phyloP scores from a whole-genome alignment of 192 early-diverging fungal species.

The Coemansia sp. region DNA sequence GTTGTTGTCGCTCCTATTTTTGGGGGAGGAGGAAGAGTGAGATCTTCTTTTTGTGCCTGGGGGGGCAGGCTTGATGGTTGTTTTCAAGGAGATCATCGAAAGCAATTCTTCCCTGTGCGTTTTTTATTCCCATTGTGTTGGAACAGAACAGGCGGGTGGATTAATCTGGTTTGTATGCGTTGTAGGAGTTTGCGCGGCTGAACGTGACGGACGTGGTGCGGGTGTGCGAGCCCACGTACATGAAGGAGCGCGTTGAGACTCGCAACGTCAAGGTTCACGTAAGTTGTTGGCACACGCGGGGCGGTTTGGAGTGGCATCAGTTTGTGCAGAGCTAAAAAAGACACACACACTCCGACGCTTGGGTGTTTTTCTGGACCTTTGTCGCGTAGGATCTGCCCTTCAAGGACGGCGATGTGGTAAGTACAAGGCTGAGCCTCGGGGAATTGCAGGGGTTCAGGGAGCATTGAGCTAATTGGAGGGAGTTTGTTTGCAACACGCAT shows the following conservation, averaged over 20 bases:
- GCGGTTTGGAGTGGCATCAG: no score
- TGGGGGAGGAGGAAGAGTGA: not conserved
- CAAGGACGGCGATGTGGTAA: constrained; percentile 77
- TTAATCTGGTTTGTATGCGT: not conserved
- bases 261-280: constrained; percentile 70
- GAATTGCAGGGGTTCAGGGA: no score
- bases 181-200: constrained; percentile 62
- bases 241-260: constrained; percentile 53
- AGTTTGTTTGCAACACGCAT: not conserved
- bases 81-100: not conserved
- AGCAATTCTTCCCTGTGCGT: not conserved
- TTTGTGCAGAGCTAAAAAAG: no score
- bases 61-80: not conserved
- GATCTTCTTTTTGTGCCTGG: not conserved
- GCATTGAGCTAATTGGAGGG: no score
- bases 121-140: not conserved
- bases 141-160: not conserved
- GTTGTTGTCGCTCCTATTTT: no score
- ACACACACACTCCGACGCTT: no score
- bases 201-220: constrained; percentile 85
- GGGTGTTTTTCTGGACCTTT: not conserved
- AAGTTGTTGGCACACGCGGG: constrained; percentile 3
- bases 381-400: constrained; percentile 69
- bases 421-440: not conserved
- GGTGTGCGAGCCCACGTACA: constrained; percentile 88